A percentile compares a stretch with the other conserved stretches of the same genome.
phyloP scores from a whole-genome alignment of 2,329 filamentous ascomycete genomes.

The Scedosporium dehoogii region DNA sequence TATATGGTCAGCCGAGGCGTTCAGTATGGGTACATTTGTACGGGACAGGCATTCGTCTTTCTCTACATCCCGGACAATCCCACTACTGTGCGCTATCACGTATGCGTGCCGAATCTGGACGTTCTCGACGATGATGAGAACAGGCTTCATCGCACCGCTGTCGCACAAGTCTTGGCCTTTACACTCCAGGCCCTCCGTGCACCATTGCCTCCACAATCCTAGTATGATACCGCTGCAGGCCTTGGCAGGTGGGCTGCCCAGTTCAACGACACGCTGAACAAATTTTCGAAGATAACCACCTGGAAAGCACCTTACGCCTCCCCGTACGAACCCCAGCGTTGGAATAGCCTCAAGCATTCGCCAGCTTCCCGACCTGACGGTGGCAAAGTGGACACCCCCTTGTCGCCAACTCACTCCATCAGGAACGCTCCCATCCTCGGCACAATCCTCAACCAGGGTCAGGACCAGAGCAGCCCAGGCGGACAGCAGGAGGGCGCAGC shows the following conservation, averaged over 20 bases:
- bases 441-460: background rate
- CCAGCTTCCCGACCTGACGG: slow-evolving; percentile 16
- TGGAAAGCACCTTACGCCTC: slow-evolving; percentile 5
- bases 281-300: slow-evolving; percentile 11
- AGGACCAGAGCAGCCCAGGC: slow-evolving; percentile 6
- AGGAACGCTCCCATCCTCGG: too few relatives aligned
- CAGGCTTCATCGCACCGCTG: slow-evolving; percentile 24
- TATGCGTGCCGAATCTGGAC: slow-evolving; percentile 23
- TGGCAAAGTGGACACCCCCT: slow-evolving; percentile 9
- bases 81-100: slow-evolving; percentile 17
- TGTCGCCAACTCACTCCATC: slow-evolving; percentile 6
- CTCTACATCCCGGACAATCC: slow-evolving; percentile 23
- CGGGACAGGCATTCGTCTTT: slow-evolving; percentile 23
- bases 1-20: slow-evolving; percentile 26
- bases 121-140: slow-evolving; percentile 21
- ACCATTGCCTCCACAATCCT: slow-evolving; percentile 17
- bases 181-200: slow-evolving; percentile 21
- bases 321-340: slow-evolving; percentile 17
- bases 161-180: slow-evolving; percentile 28
- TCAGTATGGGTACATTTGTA: slow-evolving; percentile 24
- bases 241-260: slow-evolving; percentile 25
- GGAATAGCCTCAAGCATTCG: slow-evolving; percentile 19
- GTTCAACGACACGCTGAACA: slow-evolving; percentile 19
- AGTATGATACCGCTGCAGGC: slow-evolving; percentile 18
- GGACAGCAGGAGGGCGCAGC: slow-evolving; percentile 5